Base-by-base conservation (phyloP, 225 moss, liverwort and hornwort species). In the Physcomitrium patens region DNA sequence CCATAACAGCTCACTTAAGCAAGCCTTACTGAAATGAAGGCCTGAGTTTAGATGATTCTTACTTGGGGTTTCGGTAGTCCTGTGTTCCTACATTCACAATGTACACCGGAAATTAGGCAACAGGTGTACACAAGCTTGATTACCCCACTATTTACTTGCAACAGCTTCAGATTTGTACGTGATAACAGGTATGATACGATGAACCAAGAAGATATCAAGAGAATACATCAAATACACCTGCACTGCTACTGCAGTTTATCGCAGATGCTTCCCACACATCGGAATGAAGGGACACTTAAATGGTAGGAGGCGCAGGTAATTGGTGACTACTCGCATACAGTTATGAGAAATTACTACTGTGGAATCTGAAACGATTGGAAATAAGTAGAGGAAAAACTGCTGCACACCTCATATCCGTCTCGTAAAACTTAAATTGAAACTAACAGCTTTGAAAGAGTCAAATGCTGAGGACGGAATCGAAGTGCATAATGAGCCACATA, bases 61-160 rank as follows among this genome's bases (percentile, higher is more conserved):
- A 84, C 82, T 90, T 73, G 87, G 80, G 42, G 73, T 74, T 67
- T 85, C 94, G 9, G 72, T 41, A 59, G 85, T 79, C 60, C 86
- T 63, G 58, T 73, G 66, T 16, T 80, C 83, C 86, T 86, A 78
- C 80, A 73, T 23, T 44, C 60, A 70, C 53, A 45, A 75, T 16
- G 31, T 67, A 60, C 23, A 67, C 17, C 46, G 43, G 62, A 60
- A 9, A 42, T 76, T 59, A 76, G 44, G 51, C 22, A 72, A 69
- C 50, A 71, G 52, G 22, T 46, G 15, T 45, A 82, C 10, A 18
- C 9, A 61, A 59, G 27, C 20, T 28, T 47, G 14, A 55, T 27
- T 47, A 20, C 43, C 54, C 22, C 3, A 28, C 26, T 11, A 50
- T 28, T 10, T 23, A 44, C 13, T 49, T 27, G 73, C 62, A 77